phyloP scores from a whole-genome alignment of 768 basidiomycete species.

The Phaffia australis region DNA sequence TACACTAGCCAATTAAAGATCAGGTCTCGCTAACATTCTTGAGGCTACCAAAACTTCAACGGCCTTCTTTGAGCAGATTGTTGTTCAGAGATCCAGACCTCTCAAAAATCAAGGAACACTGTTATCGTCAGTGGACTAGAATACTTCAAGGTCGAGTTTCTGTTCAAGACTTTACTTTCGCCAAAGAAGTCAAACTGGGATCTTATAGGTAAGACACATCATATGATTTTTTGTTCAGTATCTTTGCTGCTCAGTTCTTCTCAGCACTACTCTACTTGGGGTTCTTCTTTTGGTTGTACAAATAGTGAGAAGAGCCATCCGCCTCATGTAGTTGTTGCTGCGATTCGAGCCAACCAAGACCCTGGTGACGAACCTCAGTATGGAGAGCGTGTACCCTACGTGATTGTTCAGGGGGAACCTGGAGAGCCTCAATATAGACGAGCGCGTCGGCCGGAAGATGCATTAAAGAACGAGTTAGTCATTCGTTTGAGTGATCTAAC shows the following conservation, averaged over 20 bases:
- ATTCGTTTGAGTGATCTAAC: background rate
- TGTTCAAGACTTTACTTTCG: slow-evolving; percentile 86
- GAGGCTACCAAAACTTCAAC: background rate
- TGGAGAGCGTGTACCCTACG: slow-evolving; percentile 84
- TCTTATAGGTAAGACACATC: slow-evolving; percentile 61
- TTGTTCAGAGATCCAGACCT: slow-evolving; percentile 83
- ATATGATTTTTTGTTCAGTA: background rate
- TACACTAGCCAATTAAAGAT: background rate
- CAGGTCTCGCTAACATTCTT: background rate
- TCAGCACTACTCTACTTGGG: background rate
- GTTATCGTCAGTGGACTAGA: slow-evolving; percentile 69
- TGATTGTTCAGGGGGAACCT: slow-evolving; percentile 60
- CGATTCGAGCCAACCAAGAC: slow-evolving; percentile 60
- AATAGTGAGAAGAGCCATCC: slow-evolving; percentile 69
- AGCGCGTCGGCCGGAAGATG: slow-evolving; percentile 60
- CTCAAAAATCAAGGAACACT: slow-evolving; percentile 79
- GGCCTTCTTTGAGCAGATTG: slow-evolving; percentile 47
- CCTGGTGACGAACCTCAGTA: slow-evolving; percentile 78
- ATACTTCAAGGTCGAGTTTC: slow-evolving; percentile 68
- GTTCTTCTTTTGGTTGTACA: background rate
- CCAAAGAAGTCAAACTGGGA: slow-evolving; percentile 86
- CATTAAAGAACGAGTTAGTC: slow-evolving; percentile 54
- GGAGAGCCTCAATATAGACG: slow-evolving; percentile 60
- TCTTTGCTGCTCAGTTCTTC: background rate
- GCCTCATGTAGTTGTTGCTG: slow-evolving; percentile 87